Evolutionary conservation across 1,284 basidiomycete genomes (phyloP).

Genomic region (Pholiota adiposa): DNA sequence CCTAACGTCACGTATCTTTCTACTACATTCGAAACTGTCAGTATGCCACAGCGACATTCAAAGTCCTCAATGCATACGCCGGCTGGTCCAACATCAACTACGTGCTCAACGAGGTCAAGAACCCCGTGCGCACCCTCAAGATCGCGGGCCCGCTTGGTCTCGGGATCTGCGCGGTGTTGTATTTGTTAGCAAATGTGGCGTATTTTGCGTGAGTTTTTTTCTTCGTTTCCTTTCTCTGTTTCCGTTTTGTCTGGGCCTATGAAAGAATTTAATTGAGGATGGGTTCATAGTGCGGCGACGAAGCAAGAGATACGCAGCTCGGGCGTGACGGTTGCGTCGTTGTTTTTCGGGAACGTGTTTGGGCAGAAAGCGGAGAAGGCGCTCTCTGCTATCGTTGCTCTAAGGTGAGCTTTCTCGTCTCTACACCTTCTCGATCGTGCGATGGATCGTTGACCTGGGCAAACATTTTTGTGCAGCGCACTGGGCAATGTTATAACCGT

Average conservation of each 20-base stretch:
- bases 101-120: constrained; percentile 39
- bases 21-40: too few species aligned
- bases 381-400: constrained; percentile 53
- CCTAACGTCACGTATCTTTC: too few species aligned
- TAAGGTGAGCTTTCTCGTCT: constrained; percentile 38
- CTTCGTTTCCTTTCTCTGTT: neutral
- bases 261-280: too few species aligned
- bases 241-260: too few species aligned
- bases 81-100: constrained; percentile 44
- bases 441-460: too few species aligned
- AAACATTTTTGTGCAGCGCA: constrained; percentile 24
- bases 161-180: constrained; percentile 36
- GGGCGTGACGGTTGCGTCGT: constrained; percentile 37
- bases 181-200: constrained; percentile 42
- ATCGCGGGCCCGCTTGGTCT: constrained; percentile 42
- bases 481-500: constrained; percentile 32
- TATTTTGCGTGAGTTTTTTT: constrained; percentile 32
- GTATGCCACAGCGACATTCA: constrained; percentile 55
- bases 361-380: constrained; percentile 49
- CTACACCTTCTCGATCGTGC: too few species aligned
- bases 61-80: constrained; percentile 39
- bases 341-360: constrained; percentile 61
- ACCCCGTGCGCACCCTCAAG: constrained; percentile 39
- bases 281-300: constrained; percentile 38
- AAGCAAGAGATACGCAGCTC: constrained; percentile 38